Evolutionary conservation across 2,329 filamentous ascomycete genomes (phyloP).

Genomic region (Boeremia lycopersici): DNA sequence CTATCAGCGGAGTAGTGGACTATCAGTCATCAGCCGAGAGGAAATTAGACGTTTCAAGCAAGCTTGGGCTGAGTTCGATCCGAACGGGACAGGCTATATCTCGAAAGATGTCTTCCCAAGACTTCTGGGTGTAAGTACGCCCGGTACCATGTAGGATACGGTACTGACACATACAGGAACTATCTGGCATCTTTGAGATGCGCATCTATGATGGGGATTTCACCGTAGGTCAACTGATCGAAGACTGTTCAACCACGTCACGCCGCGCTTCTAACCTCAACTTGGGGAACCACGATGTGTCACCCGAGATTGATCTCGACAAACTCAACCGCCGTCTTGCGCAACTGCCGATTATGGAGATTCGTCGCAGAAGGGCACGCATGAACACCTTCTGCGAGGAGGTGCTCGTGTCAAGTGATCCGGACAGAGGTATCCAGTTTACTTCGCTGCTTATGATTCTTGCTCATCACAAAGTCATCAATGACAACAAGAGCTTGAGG

Average conservation of each 20-base stretch:
- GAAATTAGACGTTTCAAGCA: conserved; percentile 98
- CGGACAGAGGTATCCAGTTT: conserved; percentile 87
- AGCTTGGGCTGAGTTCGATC: conserved; percentile 95
- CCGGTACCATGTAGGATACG: neutral
- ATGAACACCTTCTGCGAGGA: conserved; percentile 98
- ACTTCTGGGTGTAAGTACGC: conserved; percentile 71
- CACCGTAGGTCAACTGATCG: conserved; percentile 83
- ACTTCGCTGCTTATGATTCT: conserved; percentile 92
- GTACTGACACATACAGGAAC: conserved; percentile 59
- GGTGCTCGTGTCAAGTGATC: conserved; percentile 90
- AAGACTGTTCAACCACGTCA: conserved; percentile 72
- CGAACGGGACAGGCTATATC: conserved; percentile 89
- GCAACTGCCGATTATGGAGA: conserved; percentile 74
- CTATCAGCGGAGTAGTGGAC: conserved; percentile 93
- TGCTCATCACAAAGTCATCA: conserved; percentile 98
- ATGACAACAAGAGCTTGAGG: conserved; percentile 92
- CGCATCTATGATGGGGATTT: conserved; percentile 92
- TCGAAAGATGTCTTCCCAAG: conserved; percentile 87
- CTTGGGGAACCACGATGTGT: conserved; percentile 48
- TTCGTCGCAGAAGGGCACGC: conserved; percentile 74
- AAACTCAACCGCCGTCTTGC: conserved; percentile 76
- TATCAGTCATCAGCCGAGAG: conserved; percentile 87
- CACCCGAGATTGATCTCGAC: conserved; percentile 68
- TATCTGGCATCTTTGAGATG: conserved; percentile 97
- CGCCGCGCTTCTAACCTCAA: conserved; percentile 57